Evolutionary conservation across 805 yeast species (phyloP), one percentile per base, ranked within the genome.

Genomic region (Clavispora asparagi): DNA sequence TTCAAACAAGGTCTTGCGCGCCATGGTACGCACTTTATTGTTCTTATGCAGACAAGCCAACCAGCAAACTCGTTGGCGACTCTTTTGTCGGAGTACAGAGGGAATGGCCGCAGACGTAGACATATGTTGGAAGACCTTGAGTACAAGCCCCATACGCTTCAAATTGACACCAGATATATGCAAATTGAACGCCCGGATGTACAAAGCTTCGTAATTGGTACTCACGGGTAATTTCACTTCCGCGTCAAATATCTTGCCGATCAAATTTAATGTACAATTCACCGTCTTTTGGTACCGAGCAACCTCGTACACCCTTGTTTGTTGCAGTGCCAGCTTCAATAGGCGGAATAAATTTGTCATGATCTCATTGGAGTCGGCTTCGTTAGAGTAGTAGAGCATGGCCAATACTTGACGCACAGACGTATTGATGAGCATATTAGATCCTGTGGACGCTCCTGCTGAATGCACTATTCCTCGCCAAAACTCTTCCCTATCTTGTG

Each of bases 381-480:
- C 31, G 8, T 13, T 11, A 11, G n/a, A 25, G 10, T 14, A 11
- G 41, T 31, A 23, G 12, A 41, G 4, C 5, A 25, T 7, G 10
- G 3, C 5, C 28, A 64, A 39, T 11, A 67, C 48, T 16, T 57
- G 57, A 5, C 62, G 63, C 16, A 80, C 62, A 0, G 83, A 68
- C 9, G 64, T 54, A 28, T 71, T 69, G 1, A 81, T 68, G 13
- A 76, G 67, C 0, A 59, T 48, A 44, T 74, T 77, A 7, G 77
- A 69, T 0, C 83, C 79, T 19, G 78, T 74, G 6, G 58, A 16
- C 0, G 87, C 82, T 6, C 88, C 92, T 9, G 74, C 74, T 6
- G 80, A 73, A 50, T 77, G 73, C 0, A 69, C 56, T 41, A 71
- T 68, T 0, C 89, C 89, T 53, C 63, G 72, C 83, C 83, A 78